phyloP scores from a whole-genome alignment of 345 rosid genomes.

The Luvunga scandens region DNA sequence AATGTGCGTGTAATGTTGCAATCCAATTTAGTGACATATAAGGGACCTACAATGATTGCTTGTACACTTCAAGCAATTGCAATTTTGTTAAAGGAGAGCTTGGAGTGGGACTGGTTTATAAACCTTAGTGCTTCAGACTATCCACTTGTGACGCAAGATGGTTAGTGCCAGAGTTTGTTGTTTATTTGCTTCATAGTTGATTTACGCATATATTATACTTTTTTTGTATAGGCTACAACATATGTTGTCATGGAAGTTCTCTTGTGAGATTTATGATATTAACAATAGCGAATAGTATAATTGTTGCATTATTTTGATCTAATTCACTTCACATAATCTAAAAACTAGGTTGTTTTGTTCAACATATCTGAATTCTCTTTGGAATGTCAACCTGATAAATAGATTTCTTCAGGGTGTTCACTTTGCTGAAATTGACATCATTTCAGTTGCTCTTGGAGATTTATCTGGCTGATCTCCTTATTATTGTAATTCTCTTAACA shows the following conservation, averaged over 20 bases:
- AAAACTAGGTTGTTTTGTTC: constrained; percentile 2
- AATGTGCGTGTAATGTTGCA: constrained; percentile 91
- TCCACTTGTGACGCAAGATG: constrained; percentile 93
- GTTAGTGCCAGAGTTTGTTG: constrained; percentile 42
- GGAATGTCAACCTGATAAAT: neutral
- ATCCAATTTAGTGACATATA: constrained; percentile 87
- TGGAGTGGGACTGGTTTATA: constrained; percentile 95
- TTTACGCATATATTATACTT: constrained; percentile 3
- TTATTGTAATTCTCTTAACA: neutral
- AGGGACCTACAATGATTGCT: constrained; percentile 95
- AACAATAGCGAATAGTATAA: neutral
- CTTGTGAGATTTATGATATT: neutral
- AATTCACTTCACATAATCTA: neutral
- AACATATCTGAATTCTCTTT: neutral
- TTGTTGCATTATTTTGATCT: neutral
- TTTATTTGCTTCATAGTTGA: neutral
- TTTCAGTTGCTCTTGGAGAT: neutral
- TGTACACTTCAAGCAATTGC: constrained; percentile 90
- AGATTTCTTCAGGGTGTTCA: neutral
- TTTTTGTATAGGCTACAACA: neutral
- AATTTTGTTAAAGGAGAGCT: constrained; percentile 71
- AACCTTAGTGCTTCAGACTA: constrained; percentile 94
- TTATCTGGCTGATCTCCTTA: neutral
- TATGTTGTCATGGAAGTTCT: neutral
- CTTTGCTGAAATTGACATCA: neutral